Evolutionary conservation across 805 yeast species (phyloP).

Genomic region (Pichia ethanolica): DNA sequence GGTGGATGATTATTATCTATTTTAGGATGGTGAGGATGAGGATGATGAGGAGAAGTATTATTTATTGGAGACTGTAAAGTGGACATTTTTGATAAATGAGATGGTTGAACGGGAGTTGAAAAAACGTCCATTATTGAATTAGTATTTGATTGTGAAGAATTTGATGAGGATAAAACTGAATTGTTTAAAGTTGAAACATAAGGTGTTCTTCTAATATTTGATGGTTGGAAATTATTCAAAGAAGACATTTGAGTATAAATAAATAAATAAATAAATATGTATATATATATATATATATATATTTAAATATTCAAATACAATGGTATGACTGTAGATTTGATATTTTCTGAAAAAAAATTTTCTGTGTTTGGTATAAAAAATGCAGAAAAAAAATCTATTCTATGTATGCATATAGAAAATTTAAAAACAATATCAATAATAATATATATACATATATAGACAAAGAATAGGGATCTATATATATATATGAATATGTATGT

Average conservation of each 20-base stretch:
- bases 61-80: neutral
- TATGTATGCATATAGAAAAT: too few relatives aligned
- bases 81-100: neutral
- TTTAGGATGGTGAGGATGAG: neutral
- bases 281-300: too few relatives aligned
- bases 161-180: neutral
- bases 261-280: neutral
- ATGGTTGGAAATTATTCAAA: slow-evolving; percentile 2
- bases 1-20: neutral
- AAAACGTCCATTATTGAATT: slow-evolving; percentile 1
- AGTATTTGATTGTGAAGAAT: neutral
- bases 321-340: too few relatives aligned
- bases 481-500: too few relatives aligned
- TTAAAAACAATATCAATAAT: too few relatives aligned
- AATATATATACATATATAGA: too few relatives aligned
- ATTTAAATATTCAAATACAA: too few relatives aligned
- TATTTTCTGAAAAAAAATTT: too few relatives aligned
- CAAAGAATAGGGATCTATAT: too few relatives aligned
- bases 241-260: neutral
- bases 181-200: neutral
- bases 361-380: too few relatives aligned
- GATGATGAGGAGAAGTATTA: neutral
- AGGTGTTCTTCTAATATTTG: slow-evolving; percentile 2
- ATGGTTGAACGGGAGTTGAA: neutral
- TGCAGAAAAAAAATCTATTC: too few relatives aligned